Evolutionary conservation across 495 filamentous ascomycete genomes (phyloP).

Genomic region (Podospora bellae-mahoneyi): DNA sequence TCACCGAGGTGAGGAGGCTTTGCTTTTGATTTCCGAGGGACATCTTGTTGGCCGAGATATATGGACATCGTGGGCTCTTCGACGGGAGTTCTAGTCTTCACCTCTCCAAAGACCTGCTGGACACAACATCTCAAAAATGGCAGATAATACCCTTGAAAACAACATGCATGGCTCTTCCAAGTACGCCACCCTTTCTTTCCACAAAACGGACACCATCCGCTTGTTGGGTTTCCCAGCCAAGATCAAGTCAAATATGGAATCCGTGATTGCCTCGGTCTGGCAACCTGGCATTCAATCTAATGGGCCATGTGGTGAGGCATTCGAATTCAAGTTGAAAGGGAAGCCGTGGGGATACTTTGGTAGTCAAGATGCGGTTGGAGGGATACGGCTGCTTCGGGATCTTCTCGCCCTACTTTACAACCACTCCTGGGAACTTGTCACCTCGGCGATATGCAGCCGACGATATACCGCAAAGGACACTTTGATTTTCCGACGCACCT

Average conservation of each 20-base stretch:
- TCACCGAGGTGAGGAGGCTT: not conserved
- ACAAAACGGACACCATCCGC: constrained; percentile 21
- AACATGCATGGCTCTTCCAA: not conserved
- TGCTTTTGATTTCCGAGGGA: too few species aligned
- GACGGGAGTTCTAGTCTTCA: not conserved
- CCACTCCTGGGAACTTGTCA: constrained; percentile 21
- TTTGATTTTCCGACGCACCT: constrained; percentile 17
- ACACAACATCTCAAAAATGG: not conserved
- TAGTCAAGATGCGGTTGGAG: constrained; percentile 13
- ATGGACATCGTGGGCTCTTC: not conserved
- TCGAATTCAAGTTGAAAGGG: constrained; percentile 22
- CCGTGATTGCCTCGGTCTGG: constrained; percentile 31
- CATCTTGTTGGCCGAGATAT: not conserved
- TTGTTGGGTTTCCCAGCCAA: constrained; percentile 22
- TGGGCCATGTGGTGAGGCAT: not conserved
- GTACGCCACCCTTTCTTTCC: constrained; percentile 24
- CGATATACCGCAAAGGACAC: constrained; percentile 23
- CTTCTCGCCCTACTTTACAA: constrained; percentile 23
- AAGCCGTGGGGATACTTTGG: constrained; percentile 19
- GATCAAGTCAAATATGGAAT: constrained; percentile 28
- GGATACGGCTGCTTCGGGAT: constrained; percentile 22
- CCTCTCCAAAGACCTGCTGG: not conserved
- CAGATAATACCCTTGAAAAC: not conserved
- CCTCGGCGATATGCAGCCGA: constrained; percentile 11
- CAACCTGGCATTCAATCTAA: constrained; percentile 14